These are phyloP conservation scores for Rhododendron griersonianum DNA, from an alignment of 148 eudicot genomes.

Conservation along the genomic window DNA sequence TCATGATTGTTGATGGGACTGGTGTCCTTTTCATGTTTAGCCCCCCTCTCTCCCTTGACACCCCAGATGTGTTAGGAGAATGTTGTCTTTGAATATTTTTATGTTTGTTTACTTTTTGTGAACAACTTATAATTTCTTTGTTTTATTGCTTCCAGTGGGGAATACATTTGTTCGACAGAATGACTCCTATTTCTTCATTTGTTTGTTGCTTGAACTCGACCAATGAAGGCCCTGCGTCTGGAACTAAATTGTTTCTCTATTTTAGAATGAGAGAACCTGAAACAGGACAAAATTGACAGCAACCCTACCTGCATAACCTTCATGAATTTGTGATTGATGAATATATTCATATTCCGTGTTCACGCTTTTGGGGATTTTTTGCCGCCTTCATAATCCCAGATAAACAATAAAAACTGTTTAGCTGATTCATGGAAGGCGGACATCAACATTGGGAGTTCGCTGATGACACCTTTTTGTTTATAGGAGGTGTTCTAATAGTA, in stretches of 20 bases:
- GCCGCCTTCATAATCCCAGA: constrained; percentile 39
- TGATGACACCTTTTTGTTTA: constrained; percentile 30
- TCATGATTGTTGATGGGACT: neutral
- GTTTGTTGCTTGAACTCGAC: neutral
- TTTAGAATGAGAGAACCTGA: neutral
- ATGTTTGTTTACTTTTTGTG: neutral
- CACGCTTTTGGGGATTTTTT: neutral
- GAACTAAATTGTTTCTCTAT: neutral
- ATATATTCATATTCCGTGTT: neutral
- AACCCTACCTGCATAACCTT: neutral
- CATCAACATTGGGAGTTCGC: constrained; percentile 29
- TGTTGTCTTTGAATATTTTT: neutral
- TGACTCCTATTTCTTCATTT: neutral
- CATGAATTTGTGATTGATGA: neutral
- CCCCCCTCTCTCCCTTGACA: neutral
- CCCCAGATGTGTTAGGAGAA: neutral
- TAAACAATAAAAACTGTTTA: constrained; percentile 18
- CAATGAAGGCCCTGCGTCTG: neutral
- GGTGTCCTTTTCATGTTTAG: neutral
- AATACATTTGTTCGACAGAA: neutral
- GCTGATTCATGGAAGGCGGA: constrained; percentile 42
- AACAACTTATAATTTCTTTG: neutral
- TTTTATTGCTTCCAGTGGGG: neutral
- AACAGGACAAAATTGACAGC: neutral
- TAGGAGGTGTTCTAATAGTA: constrained; percentile 40